Evolutionary conservation across 139 green algal species (phyloP).

Genomic region (Dunaliella sp.): DNA sequence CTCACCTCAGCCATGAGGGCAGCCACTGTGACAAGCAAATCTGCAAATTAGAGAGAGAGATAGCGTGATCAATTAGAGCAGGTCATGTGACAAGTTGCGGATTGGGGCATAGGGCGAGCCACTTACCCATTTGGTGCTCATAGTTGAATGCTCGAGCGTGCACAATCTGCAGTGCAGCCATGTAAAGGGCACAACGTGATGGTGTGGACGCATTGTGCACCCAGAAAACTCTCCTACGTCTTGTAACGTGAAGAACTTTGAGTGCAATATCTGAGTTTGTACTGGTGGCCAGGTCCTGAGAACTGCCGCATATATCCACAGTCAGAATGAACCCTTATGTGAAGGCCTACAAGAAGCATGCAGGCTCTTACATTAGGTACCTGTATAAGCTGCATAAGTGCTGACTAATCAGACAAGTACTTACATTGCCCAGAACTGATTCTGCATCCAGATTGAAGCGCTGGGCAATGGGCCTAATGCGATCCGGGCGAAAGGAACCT

Average conservation of each 20-base stretch:
- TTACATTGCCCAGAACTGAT: conserved; percentile 69
- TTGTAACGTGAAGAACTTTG: too few relatives aligned
- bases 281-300: too few relatives aligned
- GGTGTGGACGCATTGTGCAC: too few relatives aligned
- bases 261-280: too few relatives aligned
- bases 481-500: conserved; percentile 85
- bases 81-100: too few relatives aligned
- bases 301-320: too few relatives aligned
- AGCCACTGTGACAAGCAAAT: conserved; percentile 64
- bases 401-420: neutral
- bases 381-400: neutral
- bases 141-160: conserved; percentile 74
- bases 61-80: too few relatives aligned
- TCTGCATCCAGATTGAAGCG: conserved; percentile 75
- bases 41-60: conserved; percentile 28
- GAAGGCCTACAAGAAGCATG: too few relatives aligned
- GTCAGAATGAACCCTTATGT: too few relatives aligned
- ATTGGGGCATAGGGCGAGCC: neutral
- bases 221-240: too few relatives aligned
- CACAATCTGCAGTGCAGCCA: conserved; percentile 54
- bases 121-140: conserved; percentile 75
- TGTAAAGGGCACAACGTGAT: too few relatives aligned
- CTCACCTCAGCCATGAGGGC: conserved; percentile 69
- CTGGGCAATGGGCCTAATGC: conserved; percentile 79
- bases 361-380: too few relatives aligned